phyloP scores from a whole-genome alignment of 2,329 filamentous ascomycete species.

The Chrysosporium queenslandicum region DNA sequence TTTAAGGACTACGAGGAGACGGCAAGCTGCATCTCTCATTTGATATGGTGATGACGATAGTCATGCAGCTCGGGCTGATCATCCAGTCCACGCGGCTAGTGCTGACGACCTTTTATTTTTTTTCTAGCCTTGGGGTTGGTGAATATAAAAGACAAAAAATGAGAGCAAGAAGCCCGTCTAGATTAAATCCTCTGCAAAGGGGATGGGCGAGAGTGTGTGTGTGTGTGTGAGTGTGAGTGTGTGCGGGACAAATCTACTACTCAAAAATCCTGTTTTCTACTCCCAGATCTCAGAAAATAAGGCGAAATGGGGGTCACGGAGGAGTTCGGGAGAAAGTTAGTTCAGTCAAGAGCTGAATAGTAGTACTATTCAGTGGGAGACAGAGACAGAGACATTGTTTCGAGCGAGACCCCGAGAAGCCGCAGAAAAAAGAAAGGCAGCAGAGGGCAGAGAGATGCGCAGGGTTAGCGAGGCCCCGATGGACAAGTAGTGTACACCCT shows the following conservation, averaged over 20 bases:
- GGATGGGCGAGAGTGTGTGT: no score
- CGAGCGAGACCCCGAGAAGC: neutral
- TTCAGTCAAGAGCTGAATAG: no score
- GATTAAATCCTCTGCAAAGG: no score
- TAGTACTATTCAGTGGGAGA: no score
- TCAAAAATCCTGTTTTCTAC: neutral
- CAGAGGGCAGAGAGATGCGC: no score
- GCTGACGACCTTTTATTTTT: conserved; percentile 11
- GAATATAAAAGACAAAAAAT: no score
- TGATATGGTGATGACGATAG: conserved; percentile 35
- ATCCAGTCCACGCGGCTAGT: conserved; percentile 28
- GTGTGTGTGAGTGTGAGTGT: no score
- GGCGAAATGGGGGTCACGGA: neutral
- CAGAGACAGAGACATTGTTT: neutral
- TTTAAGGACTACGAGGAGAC: conserved; percentile 29
- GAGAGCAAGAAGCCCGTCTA: no score
- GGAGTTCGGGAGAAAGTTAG: no score
- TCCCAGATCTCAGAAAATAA: neutral
- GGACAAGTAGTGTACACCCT: no score
- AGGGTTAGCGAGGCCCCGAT: neutral
- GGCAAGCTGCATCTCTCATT: conserved; percentile 35
- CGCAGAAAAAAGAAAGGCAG: neutral
- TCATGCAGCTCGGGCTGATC: conserved; percentile 39
- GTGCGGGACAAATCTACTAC: no score
- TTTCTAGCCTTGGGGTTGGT: no score